Evolutionary conservation across 2,329 filamentous ascomycete species (phyloP).

Genomic region (Cladophialophora carrionii): DNA sequence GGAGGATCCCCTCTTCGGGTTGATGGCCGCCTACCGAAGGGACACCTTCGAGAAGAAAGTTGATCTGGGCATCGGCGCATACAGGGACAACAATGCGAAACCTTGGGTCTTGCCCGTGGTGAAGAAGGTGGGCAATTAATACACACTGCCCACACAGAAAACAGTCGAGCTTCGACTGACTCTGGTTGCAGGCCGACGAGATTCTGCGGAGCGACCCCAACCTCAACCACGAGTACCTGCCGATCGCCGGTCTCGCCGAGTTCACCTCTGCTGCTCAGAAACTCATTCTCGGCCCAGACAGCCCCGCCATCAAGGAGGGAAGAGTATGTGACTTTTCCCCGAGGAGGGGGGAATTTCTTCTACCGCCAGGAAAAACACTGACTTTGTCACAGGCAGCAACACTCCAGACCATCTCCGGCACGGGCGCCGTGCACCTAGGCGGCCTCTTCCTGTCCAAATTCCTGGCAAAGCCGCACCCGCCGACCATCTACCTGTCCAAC

Average conservation of each 20-base stretch:
- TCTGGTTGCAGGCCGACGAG: conserved; percentile 73
- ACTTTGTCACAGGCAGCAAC: conserved; percentile 61
- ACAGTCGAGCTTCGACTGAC: conserved; percentile 4
- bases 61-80: conserved; percentile 92
- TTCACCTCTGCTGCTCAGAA: conserved; percentile 91
- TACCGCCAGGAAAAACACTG: not conserved
- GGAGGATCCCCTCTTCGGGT: conserved; percentile 90
- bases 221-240: conserved; percentile 97
- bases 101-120: conserved; percentile 97
- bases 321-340: no score
- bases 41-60: conserved; percentile 80
- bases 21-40: conserved; percentile 84
- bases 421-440: conserved; percentile 90
- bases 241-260: conserved; percentile 82
- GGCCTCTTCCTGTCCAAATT: conserved; percentile 93
- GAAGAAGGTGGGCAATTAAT: conserved; percentile 72
- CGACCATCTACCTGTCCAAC: conserved; percentile 85
- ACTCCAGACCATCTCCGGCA: conserved; percentile 95
- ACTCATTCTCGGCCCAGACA: conserved; percentile 79
- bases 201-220: conserved; percentile 84
- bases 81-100: conserved; percentile 92
- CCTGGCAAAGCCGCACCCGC: conserved; percentile 65
- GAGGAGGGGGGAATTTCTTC: no score
- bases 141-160: not conserved
- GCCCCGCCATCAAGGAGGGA: conserved; percentile 80